Percentiles rank a stretch among this genome's conserved stretches.
Conservation (phyloP, 179 eudicot genomes). For the Monotropa hypopitys region DNA sequence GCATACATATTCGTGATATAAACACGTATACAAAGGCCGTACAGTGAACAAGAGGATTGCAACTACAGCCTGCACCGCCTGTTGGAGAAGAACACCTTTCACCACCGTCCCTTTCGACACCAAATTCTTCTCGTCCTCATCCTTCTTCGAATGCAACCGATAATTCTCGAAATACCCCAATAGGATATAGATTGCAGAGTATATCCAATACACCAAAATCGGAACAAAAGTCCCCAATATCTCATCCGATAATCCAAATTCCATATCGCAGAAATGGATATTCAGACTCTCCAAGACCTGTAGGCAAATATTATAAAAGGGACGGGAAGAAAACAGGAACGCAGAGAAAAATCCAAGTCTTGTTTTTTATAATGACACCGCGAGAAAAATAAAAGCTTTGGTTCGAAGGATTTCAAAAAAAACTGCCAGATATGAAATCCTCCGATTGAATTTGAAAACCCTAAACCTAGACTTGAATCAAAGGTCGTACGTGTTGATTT, state of each 20-base stretch:
- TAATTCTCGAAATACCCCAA: conserved; percentile 52
- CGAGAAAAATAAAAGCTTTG: conserved; percentile 1
- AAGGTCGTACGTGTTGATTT: not conserved
- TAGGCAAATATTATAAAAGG: not conserved
- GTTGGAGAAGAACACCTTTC: conserved; percentile 78
- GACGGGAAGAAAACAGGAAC: not conserved
- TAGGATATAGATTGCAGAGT: conserved; percentile 63
- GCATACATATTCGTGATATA: not conserved
- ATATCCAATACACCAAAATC: conserved; percentile 59
- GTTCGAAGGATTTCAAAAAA: not conserved
- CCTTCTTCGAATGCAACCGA: conserved; percentile 59
- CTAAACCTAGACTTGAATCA: not conserved
- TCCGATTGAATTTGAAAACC: not conserved
- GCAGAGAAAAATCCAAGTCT: conserved; percentile 2
- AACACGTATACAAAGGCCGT: conserved; percentile 3
- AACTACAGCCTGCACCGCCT: conserved; percentile 60
- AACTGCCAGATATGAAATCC: not conserved
- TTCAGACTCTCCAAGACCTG: not conserved
- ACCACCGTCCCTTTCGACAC: conserved; percentile 56
- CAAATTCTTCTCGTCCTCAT: conserved; percentile 76
- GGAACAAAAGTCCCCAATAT: conserved; percentile 61
- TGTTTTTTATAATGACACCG: not conserved
- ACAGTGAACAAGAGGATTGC: conserved; percentile 60
- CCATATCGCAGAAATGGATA: conserved; percentile 10
- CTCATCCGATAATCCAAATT: conserved; percentile 44